These are phyloP conservation scores for Rhodotorula sphaerocarpa DNA, from an alignment of 768 basidiomycete genomes.

Conservation along the genomic window DNA sequence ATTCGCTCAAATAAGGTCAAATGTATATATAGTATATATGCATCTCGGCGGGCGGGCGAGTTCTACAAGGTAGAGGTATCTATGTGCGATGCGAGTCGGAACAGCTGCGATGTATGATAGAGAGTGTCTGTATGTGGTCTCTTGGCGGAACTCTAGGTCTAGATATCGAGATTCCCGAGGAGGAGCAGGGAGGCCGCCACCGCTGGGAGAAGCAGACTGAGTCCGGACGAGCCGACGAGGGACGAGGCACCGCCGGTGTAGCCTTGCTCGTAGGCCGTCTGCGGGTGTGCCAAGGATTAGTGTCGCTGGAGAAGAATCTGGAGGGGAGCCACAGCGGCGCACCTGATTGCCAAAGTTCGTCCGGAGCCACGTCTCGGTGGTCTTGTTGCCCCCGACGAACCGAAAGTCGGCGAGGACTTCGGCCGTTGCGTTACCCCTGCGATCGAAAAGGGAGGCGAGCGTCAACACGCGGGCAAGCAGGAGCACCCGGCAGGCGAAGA, in stretches of 20 bases:
- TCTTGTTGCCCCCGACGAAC: conserved; percentile 8
- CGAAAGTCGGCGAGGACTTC: conserved; percentile 28
- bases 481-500: too few species aligned
- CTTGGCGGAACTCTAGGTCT: too few species aligned
- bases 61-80: too few species aligned
- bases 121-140: background rate
- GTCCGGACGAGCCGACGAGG: background rate
- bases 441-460: background rate
- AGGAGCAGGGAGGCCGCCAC: background rate
- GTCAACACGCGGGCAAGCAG: background rate
- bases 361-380: conserved; percentile 28
- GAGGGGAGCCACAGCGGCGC: background rate
- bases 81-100: background rate
- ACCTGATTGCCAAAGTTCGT: conserved; percentile 20
- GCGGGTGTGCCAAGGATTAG: too few species aligned
- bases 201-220: too few species aligned
- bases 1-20: too few species aligned
- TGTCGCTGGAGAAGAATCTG: too few species aligned
- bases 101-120: background rate
- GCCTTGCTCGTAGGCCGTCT: background rate
- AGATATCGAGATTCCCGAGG: background rate
- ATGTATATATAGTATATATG: too few species aligned
- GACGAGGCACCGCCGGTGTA: background rate
- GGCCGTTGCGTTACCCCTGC: background rate
- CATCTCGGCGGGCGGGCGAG: too few species aligned